Conservation (phyloP, 768 basidiomycete genomes). For the Tulasnella calospora region DNA sequence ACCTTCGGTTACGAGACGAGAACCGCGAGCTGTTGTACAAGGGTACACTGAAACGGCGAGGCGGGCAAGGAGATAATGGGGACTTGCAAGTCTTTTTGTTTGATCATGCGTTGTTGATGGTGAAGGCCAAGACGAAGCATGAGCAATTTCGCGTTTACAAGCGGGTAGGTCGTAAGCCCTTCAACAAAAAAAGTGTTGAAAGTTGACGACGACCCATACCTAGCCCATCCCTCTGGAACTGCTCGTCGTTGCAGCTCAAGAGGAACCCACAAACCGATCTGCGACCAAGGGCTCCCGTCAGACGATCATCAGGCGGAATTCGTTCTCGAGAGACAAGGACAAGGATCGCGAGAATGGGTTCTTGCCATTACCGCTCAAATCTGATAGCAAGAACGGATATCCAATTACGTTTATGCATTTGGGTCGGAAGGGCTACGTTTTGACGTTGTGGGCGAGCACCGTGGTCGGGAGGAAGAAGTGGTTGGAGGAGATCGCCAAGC, state of each 20-base stretch:
- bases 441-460: constrained; percentile 87
- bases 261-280: constrained; percentile 50
- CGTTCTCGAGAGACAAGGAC: constrained; percentile 7
- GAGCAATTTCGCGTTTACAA: constrained; percentile 93
- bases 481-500: constrained; percentile 85
- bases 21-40: constrained; percentile 88
- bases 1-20: constrained; percentile 80
- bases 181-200: background rate
- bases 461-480: constrained; percentile 84
- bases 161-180: constrained; percentile 55
- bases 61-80: constrained; percentile 70
- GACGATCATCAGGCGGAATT: constrained; percentile 43
- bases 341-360: background rate
- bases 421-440: constrained; percentile 85
- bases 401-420: constrained; percentile 92
- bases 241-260: constrained; percentile 71
- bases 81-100: constrained; percentile 93
- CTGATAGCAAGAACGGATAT: constrained; percentile 70
- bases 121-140: constrained; percentile 87
- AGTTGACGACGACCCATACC: background rate
- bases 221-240: constrained; percentile 96
- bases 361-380: constrained; percentile 13
- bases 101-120: constrained; percentile 93
- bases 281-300: constrained; percentile 35
- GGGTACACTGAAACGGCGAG: constrained; percentile 80